Evolutionary conservation across 768 basidiomycete genomes (phyloP).

Genomic region (Hysterangium stoloniferum): DNA sequence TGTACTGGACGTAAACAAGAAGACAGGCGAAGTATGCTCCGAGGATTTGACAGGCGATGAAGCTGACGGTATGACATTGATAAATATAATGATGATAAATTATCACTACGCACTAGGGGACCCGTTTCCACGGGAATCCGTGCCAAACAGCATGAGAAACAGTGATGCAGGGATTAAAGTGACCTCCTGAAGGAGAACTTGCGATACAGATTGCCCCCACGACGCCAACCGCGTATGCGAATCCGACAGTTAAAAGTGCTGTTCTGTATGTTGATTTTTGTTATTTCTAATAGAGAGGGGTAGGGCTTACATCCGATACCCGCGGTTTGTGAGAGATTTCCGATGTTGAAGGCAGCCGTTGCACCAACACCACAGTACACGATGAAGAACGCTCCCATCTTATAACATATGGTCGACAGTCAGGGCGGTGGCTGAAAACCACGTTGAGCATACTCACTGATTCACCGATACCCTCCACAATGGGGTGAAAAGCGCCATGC

Average conservation of each 20-base stretch:
- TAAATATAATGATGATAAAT: neutral
- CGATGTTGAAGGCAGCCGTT: conserved; percentile 41
- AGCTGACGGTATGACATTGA: neutral
- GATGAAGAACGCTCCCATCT: conserved; percentile 60
- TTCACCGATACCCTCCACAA: conserved; percentile 56
- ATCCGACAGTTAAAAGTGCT: conserved; percentile 52
- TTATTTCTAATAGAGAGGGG: too few species aligned
- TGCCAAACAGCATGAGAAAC: conserved; percentile 19
- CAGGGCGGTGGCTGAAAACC: neutral
- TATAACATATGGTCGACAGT: neutral
- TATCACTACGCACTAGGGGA: conserved; percentile 12
- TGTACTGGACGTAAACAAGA: conserved; percentile 10
- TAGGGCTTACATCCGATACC: conserved; percentile 44
- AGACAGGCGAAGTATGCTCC: conserved; percentile 10
- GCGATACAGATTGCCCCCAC: conserved; percentile 49
- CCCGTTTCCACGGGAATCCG: conserved; percentile 21
- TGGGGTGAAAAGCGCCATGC: conserved; percentile 39
- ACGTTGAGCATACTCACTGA: conserved; percentile 29
- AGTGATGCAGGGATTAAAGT: conserved; percentile 49
- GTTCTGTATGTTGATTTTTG: conserved; percentile 5
- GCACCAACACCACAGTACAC: conserved; percentile 53
- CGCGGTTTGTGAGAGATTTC: conserved; percentile 31
- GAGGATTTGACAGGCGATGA: conserved; percentile 5
- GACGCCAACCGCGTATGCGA: conserved; percentile 53
- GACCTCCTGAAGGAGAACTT: conserved; percentile 48